Evolutionary conservation across 1,139 yeast genomes (phyloP).

Genomic region (Diutina sp.): DNA sequence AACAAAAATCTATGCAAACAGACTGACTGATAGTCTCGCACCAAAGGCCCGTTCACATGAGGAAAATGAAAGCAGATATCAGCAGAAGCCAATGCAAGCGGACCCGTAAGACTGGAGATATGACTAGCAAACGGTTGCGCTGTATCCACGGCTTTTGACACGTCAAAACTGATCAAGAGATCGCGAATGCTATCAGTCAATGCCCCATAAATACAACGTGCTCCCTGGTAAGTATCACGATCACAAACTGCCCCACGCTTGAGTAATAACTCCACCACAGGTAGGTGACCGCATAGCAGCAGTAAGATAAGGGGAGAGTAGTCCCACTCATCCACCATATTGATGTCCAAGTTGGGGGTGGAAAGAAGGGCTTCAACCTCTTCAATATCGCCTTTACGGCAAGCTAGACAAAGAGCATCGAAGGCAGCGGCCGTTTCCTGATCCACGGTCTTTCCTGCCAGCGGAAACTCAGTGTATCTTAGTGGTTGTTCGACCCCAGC

Average conservation of each 20-base stretch:
- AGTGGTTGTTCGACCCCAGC: background rate
- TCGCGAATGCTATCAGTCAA: constrained; percentile 52
- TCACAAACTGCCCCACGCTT: constrained; percentile 64
- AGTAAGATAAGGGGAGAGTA: constrained; percentile 65
- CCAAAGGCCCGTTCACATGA: constrained; percentile 6
- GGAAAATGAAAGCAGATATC: constrained; percentile 26
- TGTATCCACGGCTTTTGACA: constrained; percentile 55
- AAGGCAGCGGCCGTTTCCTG: constrained; percentile 10
- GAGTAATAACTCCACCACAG: constrained; percentile 45
- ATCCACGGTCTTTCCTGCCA: background rate
- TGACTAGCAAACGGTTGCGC: constrained; percentile 71
- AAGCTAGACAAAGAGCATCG: constrained; percentile 45
- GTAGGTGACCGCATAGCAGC: constrained; percentile 61
- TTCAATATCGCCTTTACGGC: constrained; percentile 57
- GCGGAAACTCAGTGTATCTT: background rate
- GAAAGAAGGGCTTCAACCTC: constrained; percentile 43
- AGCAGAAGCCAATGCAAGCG: constrained; percentile 12
- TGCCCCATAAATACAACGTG: constrained; percentile 70
- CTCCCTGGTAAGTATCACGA: constrained; percentile 71
- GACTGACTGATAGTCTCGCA: constrained; percentile 8
- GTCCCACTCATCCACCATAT: constrained; percentile 60
- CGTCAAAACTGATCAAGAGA: constrained; percentile 45
- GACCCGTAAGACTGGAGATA: constrained; percentile 34
- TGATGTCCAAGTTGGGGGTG: constrained; percentile 42
- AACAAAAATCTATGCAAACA: constrained; percentile 27